Evolutionary conservation across 2,329 filamentous ascomycete genomes (phyloP), one percentile per base, ranked within the genome.

Genomic region (Aureobasidium leucospermi): DNA sequence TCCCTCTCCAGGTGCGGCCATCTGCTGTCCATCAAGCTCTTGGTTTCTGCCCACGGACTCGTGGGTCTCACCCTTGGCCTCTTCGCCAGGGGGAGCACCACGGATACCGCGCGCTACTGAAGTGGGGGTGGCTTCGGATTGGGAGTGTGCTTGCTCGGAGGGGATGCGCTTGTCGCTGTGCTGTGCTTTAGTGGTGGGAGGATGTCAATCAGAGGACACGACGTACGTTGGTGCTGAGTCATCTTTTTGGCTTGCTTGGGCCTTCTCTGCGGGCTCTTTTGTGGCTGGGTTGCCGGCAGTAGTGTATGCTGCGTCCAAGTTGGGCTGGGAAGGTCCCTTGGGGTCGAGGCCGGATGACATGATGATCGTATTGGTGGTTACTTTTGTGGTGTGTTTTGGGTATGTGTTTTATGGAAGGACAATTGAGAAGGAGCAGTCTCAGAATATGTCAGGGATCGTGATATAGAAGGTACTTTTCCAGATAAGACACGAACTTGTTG

Each of bases 21-120:
- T 79, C 65, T 80, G 77, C 62, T 74, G 69, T 8, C 68, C 77
- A 46, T 79, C 76, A 23, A 78, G 65, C 68, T 79, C 77, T n/a
- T 73, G 70, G 52, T 74, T 69, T 6, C 73, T 62, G n/a, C 76
- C 76, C 29, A 77, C 68, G 46, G 75, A 70, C 53, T 76, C 72
- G 11, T 74, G 63, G 1, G 68, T 71, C 19, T 70, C 61, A 1
- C 75, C 76, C 19, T 72, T 69, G 10, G 66, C 62, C 61, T 79
- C 76, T 66, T 79, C 76, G 28, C 76, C 76, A 0, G 73, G 64
- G 0, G 70, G 60, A 3, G 76, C 76, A 60, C 76, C 77, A 58
- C 71, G 75, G 16, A 78, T 67, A 48, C 78, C 78, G 29, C 71
- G 72, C 10, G 66, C 75, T 16, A 77, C 66, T 6, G 72, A 67